Conservation (phyloP, 805 yeast genomes). For the Hanseniaspora occidentalis region DNA sequence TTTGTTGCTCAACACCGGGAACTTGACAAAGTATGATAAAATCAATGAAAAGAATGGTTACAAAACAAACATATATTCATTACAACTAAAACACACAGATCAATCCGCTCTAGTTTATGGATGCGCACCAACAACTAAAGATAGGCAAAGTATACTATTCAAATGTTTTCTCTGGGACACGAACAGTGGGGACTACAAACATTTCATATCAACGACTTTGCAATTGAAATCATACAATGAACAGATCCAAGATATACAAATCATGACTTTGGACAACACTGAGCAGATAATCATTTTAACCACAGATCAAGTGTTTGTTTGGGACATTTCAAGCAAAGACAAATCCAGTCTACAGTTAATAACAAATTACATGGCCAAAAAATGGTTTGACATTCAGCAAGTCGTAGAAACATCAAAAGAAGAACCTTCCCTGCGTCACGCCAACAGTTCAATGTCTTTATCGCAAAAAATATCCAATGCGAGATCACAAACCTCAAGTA, state of each 20-base stretch:
- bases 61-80: not conserved
- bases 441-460: no score
- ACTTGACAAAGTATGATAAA: conserved; percentile 21
- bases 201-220: conserved; percentile 10
- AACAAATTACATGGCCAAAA: not conserved
- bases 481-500: not conserved
- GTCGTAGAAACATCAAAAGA: not conserved
- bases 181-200: conserved; percentile 12
- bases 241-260: not conserved
- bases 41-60: conserved; percentile 22
- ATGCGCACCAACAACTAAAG: not conserved
- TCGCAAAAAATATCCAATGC: no score
- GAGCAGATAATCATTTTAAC: not conserved
- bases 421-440: no score
- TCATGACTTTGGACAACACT: not conserved
- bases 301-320: not conserved
- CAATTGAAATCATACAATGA: conserved; percentile 7
- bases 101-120: not conserved
- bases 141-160: conserved; percentile 15
- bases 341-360: not conserved
- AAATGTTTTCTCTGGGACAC: conserved; percentile 5
- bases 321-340: not conserved
- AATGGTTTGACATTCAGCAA: conserved; percentile 1
- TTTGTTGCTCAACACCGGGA: conserved; percentile 18
- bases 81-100: not conserved